phyloP scores from a whole-genome alignment of 1,139 yeast species.

The Kodamaea sp. region DNA sequence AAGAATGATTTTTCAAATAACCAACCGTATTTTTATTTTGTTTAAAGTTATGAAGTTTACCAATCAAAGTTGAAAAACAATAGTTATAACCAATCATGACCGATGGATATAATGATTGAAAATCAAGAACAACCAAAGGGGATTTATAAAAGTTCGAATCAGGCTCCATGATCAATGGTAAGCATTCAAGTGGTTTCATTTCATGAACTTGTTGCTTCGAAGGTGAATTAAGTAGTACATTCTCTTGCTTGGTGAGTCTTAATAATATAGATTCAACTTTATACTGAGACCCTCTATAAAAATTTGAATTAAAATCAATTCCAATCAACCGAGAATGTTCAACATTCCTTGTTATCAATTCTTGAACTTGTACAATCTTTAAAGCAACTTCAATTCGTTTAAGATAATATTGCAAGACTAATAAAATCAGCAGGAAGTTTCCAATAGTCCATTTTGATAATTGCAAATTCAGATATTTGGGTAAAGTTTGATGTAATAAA shows the following conservation, averaged over 20 bases:
- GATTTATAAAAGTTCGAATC: slow-evolving; percentile 79
- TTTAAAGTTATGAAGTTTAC: slow-evolving; percentile 56
- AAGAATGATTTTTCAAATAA: slow-evolving; percentile 40
- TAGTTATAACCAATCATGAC: slow-evolving; percentile 87
- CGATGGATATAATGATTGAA: slow-evolving; percentile 92
- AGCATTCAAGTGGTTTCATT: slow-evolving; percentile 82
- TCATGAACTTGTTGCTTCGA: slow-evolving; percentile 75
- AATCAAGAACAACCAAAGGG: slow-evolving; percentile 85
- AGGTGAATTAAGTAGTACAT: slow-evolving; percentile 71
- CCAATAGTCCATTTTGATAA: slow-evolving; percentile 50
- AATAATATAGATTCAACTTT: slow-evolving; percentile 83
- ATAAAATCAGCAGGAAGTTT: slow-evolving; percentile 23
- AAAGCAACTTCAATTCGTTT: slow-evolving; percentile 44
- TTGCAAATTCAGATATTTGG: slow-evolving; percentile 51
- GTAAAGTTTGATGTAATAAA: slow-evolving; percentile 61
- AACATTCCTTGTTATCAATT: slow-evolving; percentile 64
- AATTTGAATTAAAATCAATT: slow-evolving; percentile 82
- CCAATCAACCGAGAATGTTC: slow-evolving; percentile 88
- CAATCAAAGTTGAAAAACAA: slow-evolving; percentile 84
- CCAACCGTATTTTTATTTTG: slow-evolving; percentile 41
- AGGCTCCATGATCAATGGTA: slow-evolving; percentile 93
- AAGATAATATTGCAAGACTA: slow-evolving; percentile 51
- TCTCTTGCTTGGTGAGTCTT: slow-evolving; percentile 73
- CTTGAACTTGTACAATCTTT: slow-evolving; percentile 56
- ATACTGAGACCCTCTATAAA: slow-evolving; percentile 88